Conservation (phyloP, 2,329 filamentous ascomycete species). For the Thyridium curvatum region DNA sequence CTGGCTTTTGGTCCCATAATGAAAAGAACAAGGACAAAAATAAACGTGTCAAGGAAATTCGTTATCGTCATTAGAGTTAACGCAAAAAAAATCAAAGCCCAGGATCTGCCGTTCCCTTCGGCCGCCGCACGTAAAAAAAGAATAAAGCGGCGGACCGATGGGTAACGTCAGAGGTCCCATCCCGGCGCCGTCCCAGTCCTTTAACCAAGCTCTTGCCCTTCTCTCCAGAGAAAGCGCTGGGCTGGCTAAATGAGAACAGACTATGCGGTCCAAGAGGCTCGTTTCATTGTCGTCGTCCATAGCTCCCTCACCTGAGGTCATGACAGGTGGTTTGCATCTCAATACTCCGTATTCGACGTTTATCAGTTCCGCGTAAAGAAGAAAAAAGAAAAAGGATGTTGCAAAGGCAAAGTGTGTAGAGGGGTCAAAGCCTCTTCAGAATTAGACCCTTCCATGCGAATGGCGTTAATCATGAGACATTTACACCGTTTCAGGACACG, state of each 20-base stretch:
- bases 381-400: slow-evolving; percentile 1
- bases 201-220: slow-evolving; percentile 3
- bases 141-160: not conserved
- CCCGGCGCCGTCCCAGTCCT: slow-evolving; percentile 1
- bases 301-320: not conserved
- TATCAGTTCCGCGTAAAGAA: not conserved
- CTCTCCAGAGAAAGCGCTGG: slow-evolving; percentile 4
- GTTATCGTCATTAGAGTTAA: not conserved
- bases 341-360: too few species aligned
- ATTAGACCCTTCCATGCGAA: slow-evolving; percentile 15
- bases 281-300: not conserved
- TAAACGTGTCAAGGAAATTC: slow-evolving; percentile 2
- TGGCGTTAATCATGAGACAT: slow-evolving; percentile 15
- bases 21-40: too few species aligned
- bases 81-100: not conserved
- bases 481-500: slow-evolving; percentile 13
- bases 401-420: not conserved
- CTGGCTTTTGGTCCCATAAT: slow-evolving; percentile 2
- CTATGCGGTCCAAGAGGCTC: not conserved
- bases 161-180: not conserved
- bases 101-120: not conserved
- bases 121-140: not conserved
- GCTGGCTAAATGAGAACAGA: slow-evolving; percentile 5
- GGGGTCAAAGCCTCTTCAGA: slow-evolving; percentile 7
- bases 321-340: not conserved